A percentile compares a stretch with the other conserved stretches of the same genome.
Evolutionary conservation across 2,329 filamentous ascomycete genomes (phyloP).

Genomic region (Penicillium verrucosum): DNA sequence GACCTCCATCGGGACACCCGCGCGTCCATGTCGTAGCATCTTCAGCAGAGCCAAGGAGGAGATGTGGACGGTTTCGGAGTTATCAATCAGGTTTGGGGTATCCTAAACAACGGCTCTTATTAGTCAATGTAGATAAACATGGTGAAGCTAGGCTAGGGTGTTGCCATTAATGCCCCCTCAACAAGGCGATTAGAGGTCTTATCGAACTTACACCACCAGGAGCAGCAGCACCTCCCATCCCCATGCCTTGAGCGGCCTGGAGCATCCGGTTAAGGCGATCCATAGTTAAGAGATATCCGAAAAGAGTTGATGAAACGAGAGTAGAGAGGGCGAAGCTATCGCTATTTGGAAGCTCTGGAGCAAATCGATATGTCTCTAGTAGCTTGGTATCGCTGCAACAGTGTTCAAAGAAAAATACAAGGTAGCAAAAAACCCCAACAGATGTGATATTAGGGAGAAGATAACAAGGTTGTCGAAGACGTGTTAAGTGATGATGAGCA

Average conservation of each 20-base stretch:
- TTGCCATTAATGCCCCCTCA: constrained; percentile 3
- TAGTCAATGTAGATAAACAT: not conserved
- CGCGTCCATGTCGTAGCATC: constrained; percentile 96
- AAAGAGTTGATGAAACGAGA: constrained; percentile 14
- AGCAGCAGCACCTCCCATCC: constrained; percentile 39
- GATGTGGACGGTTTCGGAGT: constrained; percentile 99
- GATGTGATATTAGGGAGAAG: constrained; percentile 5
- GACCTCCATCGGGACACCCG: constrained; percentile 98
- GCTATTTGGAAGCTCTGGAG: constrained; percentile 28
- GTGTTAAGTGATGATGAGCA: constrained; percentile 6
- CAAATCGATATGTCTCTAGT: constrained; percentile 10
- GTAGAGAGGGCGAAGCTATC: constrained; percentile 28
- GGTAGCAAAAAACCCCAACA: not conserved
- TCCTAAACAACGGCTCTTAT: constrained; percentile 56
- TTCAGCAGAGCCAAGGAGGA: constrained; percentile 95
- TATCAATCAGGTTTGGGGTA: constrained; percentile 88
- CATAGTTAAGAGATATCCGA: constrained; percentile 55
- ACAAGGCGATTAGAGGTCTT: constrained; percentile 7
- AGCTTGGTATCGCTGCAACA: not conserved
- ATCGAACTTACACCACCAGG: constrained; percentile 40
- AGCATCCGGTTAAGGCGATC: constrained; percentile 90
- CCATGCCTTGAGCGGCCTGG: constrained; percentile 64
- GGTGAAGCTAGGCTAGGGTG: not conserved
- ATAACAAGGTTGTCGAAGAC: constrained; percentile 8
- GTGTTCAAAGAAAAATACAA: not conserved